Evolutionary conservation across 2,329 filamentous ascomycete species (phyloP).

Genomic region (Pestalotiopsis sp.): DNA sequence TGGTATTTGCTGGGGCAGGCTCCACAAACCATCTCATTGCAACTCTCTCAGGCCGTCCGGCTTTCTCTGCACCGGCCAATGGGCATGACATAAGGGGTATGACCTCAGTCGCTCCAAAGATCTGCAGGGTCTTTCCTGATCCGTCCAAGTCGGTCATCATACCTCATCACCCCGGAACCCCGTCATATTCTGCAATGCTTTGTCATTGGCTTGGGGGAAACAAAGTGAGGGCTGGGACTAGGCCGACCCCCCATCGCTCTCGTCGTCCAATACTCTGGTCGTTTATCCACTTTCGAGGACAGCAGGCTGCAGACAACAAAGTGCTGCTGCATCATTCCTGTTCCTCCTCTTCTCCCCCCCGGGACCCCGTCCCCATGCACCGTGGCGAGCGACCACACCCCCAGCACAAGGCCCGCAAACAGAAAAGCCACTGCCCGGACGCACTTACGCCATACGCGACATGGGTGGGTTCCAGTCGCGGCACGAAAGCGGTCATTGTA

Average conservation of each 20-base stretch:
- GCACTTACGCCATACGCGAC: constrained; percentile 29
- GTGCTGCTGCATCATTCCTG: constrained; percentile 28
- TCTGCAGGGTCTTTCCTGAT: constrained; percentile 36
- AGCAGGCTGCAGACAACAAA: background rate
- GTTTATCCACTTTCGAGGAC: constrained; percentile 11
- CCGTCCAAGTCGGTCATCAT: constrained; percentile 12
- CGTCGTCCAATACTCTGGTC: constrained; percentile 15
- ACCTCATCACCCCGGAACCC: background rate
- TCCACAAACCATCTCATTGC: background rate
- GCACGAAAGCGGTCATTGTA: constrained; percentile 26
- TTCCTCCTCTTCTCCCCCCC: no score
- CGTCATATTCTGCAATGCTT: background rate
- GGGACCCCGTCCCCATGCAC: constrained; percentile 22
- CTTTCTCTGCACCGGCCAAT: constrained; percentile 9
- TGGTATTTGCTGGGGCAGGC: no score
- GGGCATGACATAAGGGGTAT: constrained; percentile 31
- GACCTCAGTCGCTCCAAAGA: constrained; percentile 29
- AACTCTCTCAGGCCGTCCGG: background rate
- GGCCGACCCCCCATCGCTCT: background rate
- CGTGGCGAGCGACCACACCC: constrained; percentile 20
- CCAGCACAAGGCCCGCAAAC: constrained; percentile 24
- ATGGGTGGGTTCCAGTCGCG: constrained; percentile 24
- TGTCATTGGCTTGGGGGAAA: background rate
- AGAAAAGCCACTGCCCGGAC: constrained; percentile 19
- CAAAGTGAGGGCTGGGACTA: background rate